Evolutionary conservation across 768 basidiomycete species (phyloP), one percentile per base, ranked within the genome.

Genomic region (Lentinula raphanica): DNA sequence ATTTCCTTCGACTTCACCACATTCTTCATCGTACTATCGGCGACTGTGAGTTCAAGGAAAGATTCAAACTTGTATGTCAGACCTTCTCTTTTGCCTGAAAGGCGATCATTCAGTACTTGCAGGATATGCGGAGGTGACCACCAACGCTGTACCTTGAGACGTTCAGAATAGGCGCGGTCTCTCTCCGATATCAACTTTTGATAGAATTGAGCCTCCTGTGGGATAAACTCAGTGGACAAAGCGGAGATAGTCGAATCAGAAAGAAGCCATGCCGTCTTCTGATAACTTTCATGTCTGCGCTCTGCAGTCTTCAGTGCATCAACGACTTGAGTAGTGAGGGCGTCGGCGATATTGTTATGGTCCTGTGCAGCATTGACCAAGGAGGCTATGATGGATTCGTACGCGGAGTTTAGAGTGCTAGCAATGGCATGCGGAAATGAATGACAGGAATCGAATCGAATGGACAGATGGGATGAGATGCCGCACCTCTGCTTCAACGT

Each of bases 1-100:
- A 64, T 83, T 80, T 21, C 77, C 69, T 64, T 90, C 88, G 21
- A 88, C 81, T 68, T 92, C 90, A 15, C 66, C 65, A 67, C 92
- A 93, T 63, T 90, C 85, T 28, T 85, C 86, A 63, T 92, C 87
- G 65, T 93, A 93, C 91, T 93, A 60, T 55, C 32, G 54, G 63
- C 49, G 65, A 50, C 62, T 31, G 27, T 36, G 27, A 53, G 49
- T 39, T 31, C 46, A 38, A 40, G 29, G 56, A 58, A 25, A 42
- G 42, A 19, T 3, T 19, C 1, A 42, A 9, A 23, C 15, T 53
- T 54, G 54, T 63, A 23, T 23, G 25, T 4, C 42, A 27, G 59
- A 62, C 72, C 67, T 72, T 75, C 58, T 65, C 66, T 58, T 71
- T 74, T 56, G 58, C 67, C 68, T 69, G 36, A 12, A 35, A 12